Percentiles rank a stretch among this genome's conserved stretches.
These are phyloP conservation scores for Aureobasidium zeae DNA, from an alignment of 2,329 filamentous ascomycete genomes.

Conservation along the genomic window DNA sequence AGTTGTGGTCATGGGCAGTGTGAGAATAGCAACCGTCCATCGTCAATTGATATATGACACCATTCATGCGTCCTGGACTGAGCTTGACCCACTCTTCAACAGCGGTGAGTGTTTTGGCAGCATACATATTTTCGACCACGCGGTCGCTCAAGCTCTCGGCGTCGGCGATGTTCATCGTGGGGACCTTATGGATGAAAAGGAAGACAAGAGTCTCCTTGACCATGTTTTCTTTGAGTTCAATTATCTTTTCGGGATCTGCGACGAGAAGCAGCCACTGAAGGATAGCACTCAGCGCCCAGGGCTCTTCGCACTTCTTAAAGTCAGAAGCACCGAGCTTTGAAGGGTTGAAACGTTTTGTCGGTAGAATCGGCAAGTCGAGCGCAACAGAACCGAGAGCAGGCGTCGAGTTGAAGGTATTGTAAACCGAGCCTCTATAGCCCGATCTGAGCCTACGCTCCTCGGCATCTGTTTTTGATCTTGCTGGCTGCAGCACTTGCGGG, in stretches of 20 bases:
- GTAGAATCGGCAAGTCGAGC: conserved; percentile 77
- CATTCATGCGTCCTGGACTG: conserved; percentile 67
- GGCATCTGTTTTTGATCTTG: conserved; percentile 88
- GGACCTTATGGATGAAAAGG: conserved; percentile 87
- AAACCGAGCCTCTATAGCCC: conserved; percentile 38
- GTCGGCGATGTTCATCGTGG: conserved; percentile 97
- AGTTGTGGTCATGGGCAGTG: conserved; percentile 61
- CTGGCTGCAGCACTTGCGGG: conserved; percentile 69
- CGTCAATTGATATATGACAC: conserved; percentile 87
- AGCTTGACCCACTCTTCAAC: conserved; percentile 99
- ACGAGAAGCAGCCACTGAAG: conserved; percentile 78
- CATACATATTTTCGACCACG: conserved; percentile 72
- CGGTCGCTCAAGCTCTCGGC: conserved; percentile 75
- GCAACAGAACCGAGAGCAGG: conserved; percentile 42
- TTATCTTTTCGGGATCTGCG: conserved; percentile 67
- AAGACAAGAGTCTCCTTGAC: conserved; percentile 81
- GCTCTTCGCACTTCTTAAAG: conserved; percentile 75
- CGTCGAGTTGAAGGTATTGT: conserved; percentile 37
- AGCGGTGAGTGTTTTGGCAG: conserved; percentile 64
- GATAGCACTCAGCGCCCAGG: conserved; percentile 88
- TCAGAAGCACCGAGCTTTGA: conserved; percentile 72
- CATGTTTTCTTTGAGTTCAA: conserved; percentile 73
- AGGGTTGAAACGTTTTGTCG: conserved; percentile 73
- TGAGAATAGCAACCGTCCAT: conserved; percentile 85
- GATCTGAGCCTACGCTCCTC: conserved; percentile 52